phyloP scores from a whole-genome alignment of 371 early-diverging fungal species.

The Mucor indicus region DNA sequence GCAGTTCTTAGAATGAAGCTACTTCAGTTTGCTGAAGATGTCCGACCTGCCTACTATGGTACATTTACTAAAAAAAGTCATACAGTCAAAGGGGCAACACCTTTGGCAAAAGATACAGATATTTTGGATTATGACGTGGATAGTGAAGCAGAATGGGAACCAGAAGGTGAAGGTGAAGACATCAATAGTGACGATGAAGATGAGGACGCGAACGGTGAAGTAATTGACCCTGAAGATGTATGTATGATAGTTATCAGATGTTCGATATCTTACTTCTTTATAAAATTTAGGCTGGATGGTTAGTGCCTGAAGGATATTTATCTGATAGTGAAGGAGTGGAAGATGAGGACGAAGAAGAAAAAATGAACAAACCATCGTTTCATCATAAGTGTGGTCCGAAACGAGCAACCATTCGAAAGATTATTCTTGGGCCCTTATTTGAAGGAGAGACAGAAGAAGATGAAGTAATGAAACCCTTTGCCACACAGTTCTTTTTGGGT shows the following conservation, averaged over 20 bases:
- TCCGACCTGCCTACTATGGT: constrained; percentile 79
- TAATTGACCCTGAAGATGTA: constrained; percentile 46
- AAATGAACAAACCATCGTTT: not conserved
- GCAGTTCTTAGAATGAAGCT: constrained; percentile 61
- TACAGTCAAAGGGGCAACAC: constrained; percentile 54
- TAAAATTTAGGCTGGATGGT: constrained; percentile 52
- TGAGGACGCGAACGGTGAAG: constrained; percentile 42
- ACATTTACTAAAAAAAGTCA: constrained; percentile 73
- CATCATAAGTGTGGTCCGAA: constrained; percentile 1
- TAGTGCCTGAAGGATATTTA: constrained; percentile 78
- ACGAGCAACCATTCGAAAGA: constrained; percentile 25
- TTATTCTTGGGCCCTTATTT: constrained; percentile 55
- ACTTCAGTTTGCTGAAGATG: constrained; percentile 69
- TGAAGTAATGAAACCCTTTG: constrained; percentile 22
- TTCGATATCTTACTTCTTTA: not conserved
- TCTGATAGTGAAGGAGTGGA: constrained; percentile 76
- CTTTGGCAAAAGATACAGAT: constrained; percentile 61
- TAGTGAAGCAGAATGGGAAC: constrained; percentile 90
- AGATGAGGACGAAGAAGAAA: constrained; percentile 41
- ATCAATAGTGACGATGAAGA: constrained; percentile 76
- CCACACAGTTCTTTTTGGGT: constrained; percentile 22
- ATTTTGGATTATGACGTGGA: constrained; percentile 81
- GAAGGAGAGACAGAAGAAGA: constrained; percentile 29
- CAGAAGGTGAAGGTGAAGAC: constrained; percentile 88
- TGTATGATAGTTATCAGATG: not conserved